phyloP scores from a whole-genome alignment of 2,329 filamentous ascomycete species.

The Clarireedia monteithiana region DNA sequence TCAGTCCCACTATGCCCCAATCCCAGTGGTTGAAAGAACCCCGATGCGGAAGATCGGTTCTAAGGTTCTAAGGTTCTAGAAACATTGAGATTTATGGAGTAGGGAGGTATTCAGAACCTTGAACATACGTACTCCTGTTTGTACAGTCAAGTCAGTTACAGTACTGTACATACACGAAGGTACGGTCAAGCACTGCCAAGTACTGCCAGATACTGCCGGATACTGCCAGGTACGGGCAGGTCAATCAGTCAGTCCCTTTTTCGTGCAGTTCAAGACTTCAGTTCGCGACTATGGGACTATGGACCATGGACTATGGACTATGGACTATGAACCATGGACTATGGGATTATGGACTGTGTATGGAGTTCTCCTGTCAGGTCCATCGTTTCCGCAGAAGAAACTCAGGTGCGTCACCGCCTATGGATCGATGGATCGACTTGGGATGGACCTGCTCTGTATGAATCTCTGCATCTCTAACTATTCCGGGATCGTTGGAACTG shows the following conservation, averaged over 20 bases:
- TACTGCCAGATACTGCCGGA: too few species aligned
- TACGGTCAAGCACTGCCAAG: not conserved
- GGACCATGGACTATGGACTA: too few species aligned
- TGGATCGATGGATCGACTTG: too few species aligned
- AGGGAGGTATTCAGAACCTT: not conserved
- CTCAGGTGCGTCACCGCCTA: too few species aligned
- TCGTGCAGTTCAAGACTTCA: too few species aligned
- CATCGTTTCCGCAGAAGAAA: too few species aligned
- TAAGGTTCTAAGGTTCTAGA: slow-evolving; percentile 1
- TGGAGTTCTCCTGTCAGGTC: too few species aligned
- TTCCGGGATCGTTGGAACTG: not conserved
- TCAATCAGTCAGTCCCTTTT: too few species aligned
- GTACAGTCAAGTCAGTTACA: not conserved
- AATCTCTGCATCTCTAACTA: not conserved
- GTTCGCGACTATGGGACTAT: too few species aligned
- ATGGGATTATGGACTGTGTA: too few species aligned
- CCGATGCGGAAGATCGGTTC: not conserved
- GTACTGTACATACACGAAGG: not conserved
- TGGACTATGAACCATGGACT: too few species aligned
- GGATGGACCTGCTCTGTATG: not conserved
- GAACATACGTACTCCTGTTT: not conserved
- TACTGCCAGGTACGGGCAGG: too few species aligned
- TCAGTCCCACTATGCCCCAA: not conserved
- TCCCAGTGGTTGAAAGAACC: not conserved
- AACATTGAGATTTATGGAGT: slow-evolving; percentile 4